Evolutionary conservation across 441 rosid genomes (phyloP), one percentile per base, ranked within the genome.

Genomic region (Brassica hybrid): DNA sequence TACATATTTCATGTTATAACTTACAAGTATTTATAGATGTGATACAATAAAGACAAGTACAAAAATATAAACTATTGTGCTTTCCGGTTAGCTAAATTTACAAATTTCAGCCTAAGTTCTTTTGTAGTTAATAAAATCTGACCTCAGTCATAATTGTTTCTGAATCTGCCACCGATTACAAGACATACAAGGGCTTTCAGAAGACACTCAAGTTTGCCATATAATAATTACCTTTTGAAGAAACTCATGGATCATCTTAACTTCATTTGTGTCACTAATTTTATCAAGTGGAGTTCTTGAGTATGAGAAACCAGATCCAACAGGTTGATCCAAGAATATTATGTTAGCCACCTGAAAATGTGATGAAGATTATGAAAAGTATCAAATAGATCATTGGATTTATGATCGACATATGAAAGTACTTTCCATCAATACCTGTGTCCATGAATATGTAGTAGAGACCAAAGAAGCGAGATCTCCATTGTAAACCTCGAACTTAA

Each of bases 401-500:
- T 81, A 16, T 79, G 58, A 5, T 48, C n/a, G 2, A 74, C 19
- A 17, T 8, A 25, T 58, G 45, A 58, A 7, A 9, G 41, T 4
- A 41, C 34, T 25, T 16, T 66, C 2, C 27, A 57, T 5, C 41
- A 36, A 7, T 66, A 86, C 97, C 87, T 86, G 81, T 72, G 93
- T 86, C 97, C 94, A 92, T 63, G 97, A 85, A 79, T 84, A 65
- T 18, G 92, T 86, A 78, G 88, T 92, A 30, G 78, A 79, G 19
- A 81, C 52, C 76, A 89, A 76, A 10, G 83, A 61, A 6, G 94
- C 96, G 43, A 87, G 50, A 82, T 86, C 89, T 57, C 94, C 92
- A 59, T 85, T 80, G 81, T 85, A 92, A 41, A 82, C 87, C 19
- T 71, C 84, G 0, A 60, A 57, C 38, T 85, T 79, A 50, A 90